Evolutionary conservation across 1,139 yeast species (phyloP).

Genomic region (Blastobotrys capitulatus): DNA sequence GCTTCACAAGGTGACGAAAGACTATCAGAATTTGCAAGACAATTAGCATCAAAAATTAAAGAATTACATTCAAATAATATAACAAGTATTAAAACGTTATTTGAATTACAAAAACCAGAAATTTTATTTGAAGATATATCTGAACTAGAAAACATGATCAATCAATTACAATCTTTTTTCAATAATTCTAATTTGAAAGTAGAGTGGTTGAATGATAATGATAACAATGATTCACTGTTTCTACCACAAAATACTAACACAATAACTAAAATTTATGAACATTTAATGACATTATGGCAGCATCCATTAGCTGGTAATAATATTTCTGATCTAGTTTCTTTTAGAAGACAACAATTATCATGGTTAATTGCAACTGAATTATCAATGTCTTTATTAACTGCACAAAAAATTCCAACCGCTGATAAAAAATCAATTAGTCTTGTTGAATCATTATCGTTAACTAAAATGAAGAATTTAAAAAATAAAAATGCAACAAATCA

Average conservation of each 20-base stretch:
- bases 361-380: slow-evolving; percentile 17
- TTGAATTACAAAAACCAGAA: slow-evolving; percentile 13
- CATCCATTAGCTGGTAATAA: slow-evolving; percentile 14
- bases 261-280: slow-evolving; percentile 14
- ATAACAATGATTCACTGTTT: background rate
- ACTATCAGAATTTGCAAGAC: slow-evolving; percentile 10
- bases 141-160: slow-evolving; percentile 49
- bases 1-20: slow-evolving; percentile 3
- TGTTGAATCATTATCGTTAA: background rate
- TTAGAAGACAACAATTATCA: slow-evolving; percentile 13
- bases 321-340: slow-evolving; percentile 1
- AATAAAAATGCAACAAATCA: slow-evolving; percentile 7
- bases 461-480: background rate
- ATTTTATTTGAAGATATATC: slow-evolving; percentile 7
- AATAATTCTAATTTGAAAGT: slow-evolving; percentile 28
- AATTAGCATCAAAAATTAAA: slow-evolving; percentile 14
- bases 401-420: slow-evolving; percentile 5
- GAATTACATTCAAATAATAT: slow-evolving; percentile 14
- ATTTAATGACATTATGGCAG: slow-evolving; percentile 19
- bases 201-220: slow-evolving; percentile 13
- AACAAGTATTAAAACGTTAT: slow-evolving; percentile 12
- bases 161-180: slow-evolving; percentile 41
- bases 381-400: slow-evolving; percentile 19
- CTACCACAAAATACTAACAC: background rate
- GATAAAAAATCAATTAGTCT: background rate